Evolutionary conservation across 2,329 filamentous ascomycete species (phyloP).

Genomic region (Colletotrichum tabaci): DNA sequence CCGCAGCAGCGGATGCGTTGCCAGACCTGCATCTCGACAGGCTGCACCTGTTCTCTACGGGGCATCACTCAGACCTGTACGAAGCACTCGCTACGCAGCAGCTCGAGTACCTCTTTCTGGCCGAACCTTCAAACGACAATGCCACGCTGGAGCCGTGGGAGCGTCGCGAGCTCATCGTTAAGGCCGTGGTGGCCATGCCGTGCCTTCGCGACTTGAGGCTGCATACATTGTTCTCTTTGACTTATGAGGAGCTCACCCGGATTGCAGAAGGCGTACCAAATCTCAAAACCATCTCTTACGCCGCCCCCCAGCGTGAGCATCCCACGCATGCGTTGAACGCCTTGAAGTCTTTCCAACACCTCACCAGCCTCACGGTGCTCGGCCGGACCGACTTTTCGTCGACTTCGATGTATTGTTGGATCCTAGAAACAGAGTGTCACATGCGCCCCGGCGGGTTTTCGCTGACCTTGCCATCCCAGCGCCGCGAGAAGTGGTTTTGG

Average conservation of each 20-base stretch:
- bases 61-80: neutral
- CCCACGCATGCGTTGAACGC: neutral
- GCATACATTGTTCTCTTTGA: conserved; percentile 7
- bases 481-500: neutral
- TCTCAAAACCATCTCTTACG: conserved; percentile 17
- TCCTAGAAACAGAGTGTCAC: conserved; percentile 1
- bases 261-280: neutral
- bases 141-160: neutral
- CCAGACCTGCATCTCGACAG: conserved; percentile 8
- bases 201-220: conserved; percentile 28
- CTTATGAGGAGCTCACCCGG: neutral
- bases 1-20: conserved; percentile 24
- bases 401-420: neutral
- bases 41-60: conserved; percentile 11
- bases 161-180: neutral
- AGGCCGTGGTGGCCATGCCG: conserved; percentile 27
- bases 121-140: neutral
- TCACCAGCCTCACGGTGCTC: conserved; percentile 17
- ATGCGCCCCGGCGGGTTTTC: conserved; percentile 15
- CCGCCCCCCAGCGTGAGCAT: neutral
- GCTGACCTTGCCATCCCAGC: conserved; percentile 19
- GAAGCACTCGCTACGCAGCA: neutral
- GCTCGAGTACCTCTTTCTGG: conserved; percentile 14
- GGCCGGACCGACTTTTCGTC: conserved; percentile 14
- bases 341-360: conserved; percentile 17